A percentile compares a stretch with the other conserved stretches of the same genome.
These are phyloP conservation scores for Raddia distichophylla DNA, from an alignment of 176 grass and related monocot species.

Conservation along the genomic window DNA sequence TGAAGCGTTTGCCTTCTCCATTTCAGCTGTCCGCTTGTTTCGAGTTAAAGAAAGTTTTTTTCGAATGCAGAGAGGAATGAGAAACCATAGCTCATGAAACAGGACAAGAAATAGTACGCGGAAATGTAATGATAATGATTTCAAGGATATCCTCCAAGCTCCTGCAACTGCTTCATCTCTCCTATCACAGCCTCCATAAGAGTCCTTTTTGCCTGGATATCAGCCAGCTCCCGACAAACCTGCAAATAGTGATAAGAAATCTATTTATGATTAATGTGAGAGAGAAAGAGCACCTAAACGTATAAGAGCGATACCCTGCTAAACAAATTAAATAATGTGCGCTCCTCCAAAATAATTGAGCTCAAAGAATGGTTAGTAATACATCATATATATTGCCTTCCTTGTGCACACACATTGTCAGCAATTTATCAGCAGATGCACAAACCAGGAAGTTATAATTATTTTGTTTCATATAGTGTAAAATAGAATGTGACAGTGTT, in stretches of 20 bases:
- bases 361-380: neutral
- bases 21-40: conserved; percentile 60
- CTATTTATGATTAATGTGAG: neutral
- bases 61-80: neutral
- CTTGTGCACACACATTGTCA: neutral
- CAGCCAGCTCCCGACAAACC: conserved; percentile 55
- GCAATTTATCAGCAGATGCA: neutral
- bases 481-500: no score
- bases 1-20: conserved; percentile 58
- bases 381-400: neutral
- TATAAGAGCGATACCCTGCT: neutral
- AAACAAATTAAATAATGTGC: neutral
- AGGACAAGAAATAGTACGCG: neutral
- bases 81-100: neutral
- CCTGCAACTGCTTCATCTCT: conserved; percentile 63
- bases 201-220: conserved; percentile 59
- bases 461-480: neutral
- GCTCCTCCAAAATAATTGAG: conserved; percentile 12
- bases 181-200: conserved; percentile 70
- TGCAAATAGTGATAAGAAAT: conserved; percentile 29
- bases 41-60: conserved; percentile 58
- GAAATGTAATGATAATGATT: no score
- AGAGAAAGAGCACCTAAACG: neutral
- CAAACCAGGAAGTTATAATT: neutral
- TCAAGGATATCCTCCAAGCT: conserved; percentile 74